Percentiles rank a stretch among this genome's conserved stretches.
These are phyloP conservation scores for Russula lepida DNA, from an alignment of 768 basidiomycete species.

Conservation along the genomic window DNA sequence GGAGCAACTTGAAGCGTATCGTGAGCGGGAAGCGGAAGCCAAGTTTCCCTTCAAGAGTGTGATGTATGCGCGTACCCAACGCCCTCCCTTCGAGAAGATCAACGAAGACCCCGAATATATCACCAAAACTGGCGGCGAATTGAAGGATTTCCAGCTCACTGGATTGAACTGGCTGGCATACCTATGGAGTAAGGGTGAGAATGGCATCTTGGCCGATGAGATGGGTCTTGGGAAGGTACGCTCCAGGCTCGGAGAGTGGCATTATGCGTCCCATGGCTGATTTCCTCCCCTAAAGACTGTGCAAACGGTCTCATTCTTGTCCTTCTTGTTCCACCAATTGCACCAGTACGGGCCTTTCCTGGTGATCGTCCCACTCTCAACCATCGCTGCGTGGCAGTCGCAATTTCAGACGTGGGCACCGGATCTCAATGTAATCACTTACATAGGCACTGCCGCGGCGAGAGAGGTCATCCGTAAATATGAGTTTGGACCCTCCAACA, in stretches of 20 bases:
- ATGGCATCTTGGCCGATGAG: conserved; percentile 97
- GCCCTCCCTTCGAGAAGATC: conserved; percentile 80
- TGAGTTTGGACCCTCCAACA: conserved; percentile 85
- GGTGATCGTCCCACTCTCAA: conserved; percentile 95
- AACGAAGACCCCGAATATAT: conserved; percentile 85
- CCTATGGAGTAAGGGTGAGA: conserved; percentile 89
- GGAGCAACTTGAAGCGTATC: conserved; percentile 71
- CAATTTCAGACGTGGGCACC: conserved; percentile 95
- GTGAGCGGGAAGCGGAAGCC: conserved; percentile 63
- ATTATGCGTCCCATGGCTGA: conserved; percentile 18
- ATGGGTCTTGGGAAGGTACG: conserved; percentile 96
- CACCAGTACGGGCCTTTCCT: conserved; percentile 95
- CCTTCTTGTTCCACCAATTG: conserved; percentile 87
- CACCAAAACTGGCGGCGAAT: conserved; percentile 60
- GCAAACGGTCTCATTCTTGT: conserved; percentile 91
- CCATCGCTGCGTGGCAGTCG: conserved; percentile 95
- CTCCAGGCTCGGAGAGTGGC: background rate
- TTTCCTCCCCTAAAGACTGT: conserved; percentile 52
- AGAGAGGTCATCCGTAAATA: conserved; percentile 87
- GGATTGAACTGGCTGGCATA: conserved; percentile 99
- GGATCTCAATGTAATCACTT: conserved; percentile 92
- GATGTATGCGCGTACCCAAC: conserved; percentile 51
- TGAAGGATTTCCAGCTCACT: conserved; percentile 98
- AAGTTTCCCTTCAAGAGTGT: conserved; percentile 82
- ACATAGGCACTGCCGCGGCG: conserved; percentile 81